These are phyloP conservation scores for Globisporangium recalcitrans DNA, from an alignment of 352 stramenopile genomes.

Conservation along the genomic window DNA sequence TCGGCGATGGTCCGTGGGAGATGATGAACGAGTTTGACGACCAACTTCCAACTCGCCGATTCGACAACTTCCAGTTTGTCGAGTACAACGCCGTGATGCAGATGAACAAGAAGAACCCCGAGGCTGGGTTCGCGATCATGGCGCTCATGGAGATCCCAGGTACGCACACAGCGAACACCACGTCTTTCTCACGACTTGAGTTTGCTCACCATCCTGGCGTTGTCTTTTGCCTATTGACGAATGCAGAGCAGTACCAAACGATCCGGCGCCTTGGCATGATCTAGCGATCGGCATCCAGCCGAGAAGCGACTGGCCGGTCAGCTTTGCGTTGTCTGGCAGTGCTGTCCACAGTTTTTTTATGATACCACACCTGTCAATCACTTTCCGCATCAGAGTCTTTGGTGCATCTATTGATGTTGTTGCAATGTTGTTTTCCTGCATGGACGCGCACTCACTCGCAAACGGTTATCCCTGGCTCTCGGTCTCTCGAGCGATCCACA, in stretches of 20 bases:
- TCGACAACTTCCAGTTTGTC: conserved; percentile 86
- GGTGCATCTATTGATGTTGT: too few relatives aligned
- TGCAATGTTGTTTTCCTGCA: too few relatives aligned
- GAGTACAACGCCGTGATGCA: conserved; percentile 65
- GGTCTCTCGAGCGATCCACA: conserved; percentile 35
- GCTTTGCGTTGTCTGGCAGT: neutral
- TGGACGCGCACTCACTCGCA: too few relatives aligned
- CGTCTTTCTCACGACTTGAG: neutral
- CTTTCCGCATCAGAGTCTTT: too few relatives aligned
- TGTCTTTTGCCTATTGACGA: conserved; percentile 1
- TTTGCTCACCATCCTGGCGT: neutral
- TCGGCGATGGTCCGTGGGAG: conserved; percentile 76
- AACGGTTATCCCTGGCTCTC: conserved; percentile 21
- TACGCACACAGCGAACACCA: conserved; percentile 15
- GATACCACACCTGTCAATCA: too few relatives aligned
- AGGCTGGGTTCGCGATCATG: conserved; percentile 64
- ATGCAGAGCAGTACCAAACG: conserved; percentile 53
- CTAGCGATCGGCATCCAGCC: conserved; percentile 5
- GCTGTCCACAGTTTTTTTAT: too few relatives aligned
- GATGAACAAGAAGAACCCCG: conserved; percentile 56
- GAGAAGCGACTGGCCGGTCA: neutral
- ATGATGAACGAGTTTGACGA: conserved; percentile 78
- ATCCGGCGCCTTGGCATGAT: conserved; percentile 46
- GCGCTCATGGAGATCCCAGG: conserved; percentile 75
- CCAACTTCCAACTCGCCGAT: conserved; percentile 48